Conservation (phyloP, 257 asterid genomes). For the Cruciata laevipes region DNA sequence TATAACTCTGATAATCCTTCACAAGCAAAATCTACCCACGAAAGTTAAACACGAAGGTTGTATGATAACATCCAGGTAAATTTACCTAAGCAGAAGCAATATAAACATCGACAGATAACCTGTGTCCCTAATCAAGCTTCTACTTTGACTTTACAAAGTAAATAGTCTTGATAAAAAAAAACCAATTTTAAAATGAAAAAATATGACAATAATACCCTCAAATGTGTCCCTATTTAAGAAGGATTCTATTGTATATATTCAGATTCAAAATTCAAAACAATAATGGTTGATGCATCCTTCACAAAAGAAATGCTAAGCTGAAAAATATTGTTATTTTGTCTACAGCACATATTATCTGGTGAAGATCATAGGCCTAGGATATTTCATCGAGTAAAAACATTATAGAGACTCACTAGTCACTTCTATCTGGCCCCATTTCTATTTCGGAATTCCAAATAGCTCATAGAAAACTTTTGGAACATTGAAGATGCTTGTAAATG, state of each 20-base stretch:
- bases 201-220: neutral
- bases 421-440: neutral
- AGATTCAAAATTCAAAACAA: neutral
- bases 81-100: neutral
- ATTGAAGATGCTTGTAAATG: conserved; percentile 2
- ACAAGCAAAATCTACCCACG: neutral
- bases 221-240: neutral
- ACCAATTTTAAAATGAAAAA: neutral
- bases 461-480: neutral
- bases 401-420: neutral
- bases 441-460: conserved; percentile 2
- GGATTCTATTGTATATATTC: neutral
- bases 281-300: neutral
- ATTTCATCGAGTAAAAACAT: neutral
- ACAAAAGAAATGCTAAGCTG: neutral
- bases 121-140: neutral
- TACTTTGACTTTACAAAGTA: neutral
- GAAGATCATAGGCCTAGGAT: neutral
- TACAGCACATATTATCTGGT: neutral
- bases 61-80: neutral
- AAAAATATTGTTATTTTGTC: neutral
- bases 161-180: conserved; percentile 1
- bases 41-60: neutral
- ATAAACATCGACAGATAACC: neutral
- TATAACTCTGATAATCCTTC: neutral